Evolutionary conservation across 768 basidiomycete genomes (phyloP).

Genomic region (Leccinum uliginosum): DNA sequence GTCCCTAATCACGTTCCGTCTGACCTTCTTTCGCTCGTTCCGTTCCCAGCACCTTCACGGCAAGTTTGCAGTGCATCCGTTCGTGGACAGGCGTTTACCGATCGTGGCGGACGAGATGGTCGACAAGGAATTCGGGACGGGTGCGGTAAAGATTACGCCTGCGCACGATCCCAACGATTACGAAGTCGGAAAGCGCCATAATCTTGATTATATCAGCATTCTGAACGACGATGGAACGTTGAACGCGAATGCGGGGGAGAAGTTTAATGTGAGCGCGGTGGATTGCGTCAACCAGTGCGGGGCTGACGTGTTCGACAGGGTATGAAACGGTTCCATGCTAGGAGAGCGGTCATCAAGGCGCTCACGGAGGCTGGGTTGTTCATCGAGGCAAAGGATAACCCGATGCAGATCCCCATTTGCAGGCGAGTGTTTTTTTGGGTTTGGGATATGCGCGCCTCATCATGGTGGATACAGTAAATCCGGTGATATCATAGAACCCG

Average conservation of each 20-base stretch:
- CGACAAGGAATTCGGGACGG: slow-evolving; percentile 95
- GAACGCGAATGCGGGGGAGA: slow-evolving; percentile 81
- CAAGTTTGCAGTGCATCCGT: slow-evolving; percentile 87
- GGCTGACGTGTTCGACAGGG: slow-evolving; percentile 45
- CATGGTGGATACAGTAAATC: slow-evolving; percentile 63
- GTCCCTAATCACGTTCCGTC: not conserved
- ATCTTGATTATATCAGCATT: slow-evolving; percentile 89
- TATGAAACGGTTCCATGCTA: slow-evolving; percentile 96
- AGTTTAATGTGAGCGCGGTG: slow-evolving; percentile 54
- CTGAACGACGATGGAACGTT: slow-evolving; percentile 96
- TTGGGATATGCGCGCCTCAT: not conserved
- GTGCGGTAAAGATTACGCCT: slow-evolving; percentile 98
- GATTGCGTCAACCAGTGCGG: not conserved
- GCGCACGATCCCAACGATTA: slow-evolving; percentile 98
- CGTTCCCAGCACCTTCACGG: slow-evolving; percentile 79
- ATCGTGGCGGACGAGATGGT: slow-evolving; percentile 86
- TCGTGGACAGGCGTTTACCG: slow-evolving; percentile 79
- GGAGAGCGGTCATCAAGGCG: slow-evolving; percentile 76
- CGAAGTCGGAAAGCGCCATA: slow-evolving; percentile 84
- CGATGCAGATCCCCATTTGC: slow-evolving; percentile 97
- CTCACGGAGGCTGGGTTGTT: slow-evolving; percentile 83
- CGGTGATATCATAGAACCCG: slow-evolving; percentile 91
- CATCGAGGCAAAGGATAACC: slow-evolving; percentile 91
- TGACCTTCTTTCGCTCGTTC: not conserved
- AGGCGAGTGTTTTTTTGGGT: slow-evolving; percentile 38